phyloP scores from a whole-genome alignment of 495 filamentous ascomycete species.

The Aspergillus carlsbadensis region DNA sequence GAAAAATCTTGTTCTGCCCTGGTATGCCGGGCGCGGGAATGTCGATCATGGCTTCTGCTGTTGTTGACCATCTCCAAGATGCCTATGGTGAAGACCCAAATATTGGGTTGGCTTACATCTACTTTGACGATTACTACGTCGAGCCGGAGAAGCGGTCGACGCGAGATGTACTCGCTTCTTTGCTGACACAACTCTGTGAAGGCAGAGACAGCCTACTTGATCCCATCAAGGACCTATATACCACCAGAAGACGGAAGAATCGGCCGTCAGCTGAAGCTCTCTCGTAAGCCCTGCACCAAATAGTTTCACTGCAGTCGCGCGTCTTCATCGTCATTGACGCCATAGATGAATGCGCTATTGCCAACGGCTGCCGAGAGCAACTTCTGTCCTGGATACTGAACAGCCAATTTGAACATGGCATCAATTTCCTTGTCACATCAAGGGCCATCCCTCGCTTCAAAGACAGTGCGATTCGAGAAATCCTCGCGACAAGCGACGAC shows the following conservation, averaged over 20 bases:
- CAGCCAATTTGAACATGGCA: background rate
- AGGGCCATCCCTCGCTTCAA: conserved; percentile 20
- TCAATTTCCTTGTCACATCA: conserved; percentile 28
- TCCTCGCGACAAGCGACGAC: conserved; percentile 29
- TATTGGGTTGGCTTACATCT: conserved; percentile 40
- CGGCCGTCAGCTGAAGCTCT: conserved; percentile 27
- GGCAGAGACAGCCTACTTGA: no score
- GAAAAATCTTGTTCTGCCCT: conserved; percentile 38
- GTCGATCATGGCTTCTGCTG: conserved; percentile 36
- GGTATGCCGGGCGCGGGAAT: conserved; percentile 45
- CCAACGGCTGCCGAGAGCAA: conserved; percentile 6
- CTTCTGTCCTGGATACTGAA: background rate
- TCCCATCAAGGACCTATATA: no score
- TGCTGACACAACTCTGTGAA: no score
- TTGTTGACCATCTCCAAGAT: conserved; percentile 29
- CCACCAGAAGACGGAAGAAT: conserved; percentile 7
- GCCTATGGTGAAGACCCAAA: conserved; percentile 12
- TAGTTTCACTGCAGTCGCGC: conserved; percentile 20
- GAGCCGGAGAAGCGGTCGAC: background rate
- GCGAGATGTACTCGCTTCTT: no score
- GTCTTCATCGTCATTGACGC: conserved; percentile 46
- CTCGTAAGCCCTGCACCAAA: conserved; percentile 29
- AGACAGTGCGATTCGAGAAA: conserved; percentile 15
- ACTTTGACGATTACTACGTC: conserved; percentile 24
- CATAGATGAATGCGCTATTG: conserved; percentile 28